These are phyloP conservation scores for Pythium apleroticum DNA, from an alignment of 352 stramenopile species.

Conservation along the genomic window DNA sequence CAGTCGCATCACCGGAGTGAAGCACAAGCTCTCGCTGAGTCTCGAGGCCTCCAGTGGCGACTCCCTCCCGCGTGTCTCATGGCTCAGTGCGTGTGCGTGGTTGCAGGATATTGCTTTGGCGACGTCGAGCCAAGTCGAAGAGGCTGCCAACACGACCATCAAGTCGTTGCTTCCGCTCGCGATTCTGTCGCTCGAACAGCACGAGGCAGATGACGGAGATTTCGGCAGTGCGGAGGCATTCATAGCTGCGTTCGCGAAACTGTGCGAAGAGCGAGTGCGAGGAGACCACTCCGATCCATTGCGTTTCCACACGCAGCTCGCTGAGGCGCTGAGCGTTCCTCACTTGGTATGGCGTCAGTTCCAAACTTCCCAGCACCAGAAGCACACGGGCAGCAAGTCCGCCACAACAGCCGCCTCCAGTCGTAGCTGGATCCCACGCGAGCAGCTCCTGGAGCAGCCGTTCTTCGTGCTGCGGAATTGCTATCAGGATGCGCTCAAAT, in stretches of 20 bases:
- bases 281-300: conserved; percentile 29
- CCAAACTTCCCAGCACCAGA: conserved; percentile 13
- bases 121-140: neutral
- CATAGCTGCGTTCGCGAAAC: conserved; percentile 18
- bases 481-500: conserved; percentile 33
- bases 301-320: conserved; percentile 37
- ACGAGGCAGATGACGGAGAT: neutral
- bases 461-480: conserved; percentile 55
- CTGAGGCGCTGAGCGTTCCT: conserved; percentile 50
- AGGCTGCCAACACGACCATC: neutral
- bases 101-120: neutral
- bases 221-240: conserved; percentile 33
- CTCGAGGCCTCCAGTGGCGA: conserved; percentile 14
- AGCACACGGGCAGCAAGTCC: neutral
- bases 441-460: conserved; percentile 50
- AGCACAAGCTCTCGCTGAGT: neutral
- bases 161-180: conserved; percentile 12
- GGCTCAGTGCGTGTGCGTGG: conserved; percentile 15
- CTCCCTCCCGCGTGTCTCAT: conserved; percentile 8
- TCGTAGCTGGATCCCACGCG: conserved; percentile 34
- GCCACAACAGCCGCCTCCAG: conserved; percentile 20
- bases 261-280: conserved; percentile 38
- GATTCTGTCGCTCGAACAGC: conserved; percentile 4
- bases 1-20: conserved; percentile 3
- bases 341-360: conserved; percentile 36